Base-by-base conservation (phyloP, 1,139 yeast genomes). In the Blastobotrys petasosporus region DNA sequence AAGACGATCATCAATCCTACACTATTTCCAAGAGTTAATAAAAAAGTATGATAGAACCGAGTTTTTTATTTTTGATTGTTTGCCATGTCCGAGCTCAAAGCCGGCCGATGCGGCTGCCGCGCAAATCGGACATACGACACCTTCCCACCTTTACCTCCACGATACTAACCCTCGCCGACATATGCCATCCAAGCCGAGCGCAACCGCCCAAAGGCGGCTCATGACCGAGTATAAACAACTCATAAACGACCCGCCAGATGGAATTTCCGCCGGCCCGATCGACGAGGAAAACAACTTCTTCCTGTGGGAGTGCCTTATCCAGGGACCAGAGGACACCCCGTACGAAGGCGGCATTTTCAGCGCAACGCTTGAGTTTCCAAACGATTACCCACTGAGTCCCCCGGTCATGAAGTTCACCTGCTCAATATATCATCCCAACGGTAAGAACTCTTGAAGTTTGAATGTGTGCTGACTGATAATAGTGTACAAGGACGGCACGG, bases 261-360 rank as follows among this genome's bases (percentile, higher is more conserved):
- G 98, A 1, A 86, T 92, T 41, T 77, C 88, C 6, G 98, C 98
- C 0, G 95, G 96, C 1, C 98, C 98, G 0, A 70, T 80, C 1
- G 69, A 77, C 17, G 98, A 92, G 59, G 83, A 82, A 57, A 37
- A 37, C 12, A 80, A 92, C 64, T 68, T 92, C 51, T 86, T 87
- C 55, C 72, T 73, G 37, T 92, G 98, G 98, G 94, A 86, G 54
- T 92, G 98, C 63, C 68, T 88, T 48, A 69, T 92, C 41, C 94
- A 84, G 57, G 98, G 98, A 0, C 98, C 98, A 1, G 74, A 80
- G n/a, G 97, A 78, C 42, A 88, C 97, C 0, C 85, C 94, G 2
- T 92, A 87, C 61, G 97, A 88, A 59, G 85, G 90, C 54, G 98
- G 98, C 5, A 83, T 92, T 11, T 92, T 88, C 63, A 85, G 92